Evolutionary conservation across 2,329 filamentous ascomycete species (phyloP).

Genomic region (Phialophora chinensis): DNA sequence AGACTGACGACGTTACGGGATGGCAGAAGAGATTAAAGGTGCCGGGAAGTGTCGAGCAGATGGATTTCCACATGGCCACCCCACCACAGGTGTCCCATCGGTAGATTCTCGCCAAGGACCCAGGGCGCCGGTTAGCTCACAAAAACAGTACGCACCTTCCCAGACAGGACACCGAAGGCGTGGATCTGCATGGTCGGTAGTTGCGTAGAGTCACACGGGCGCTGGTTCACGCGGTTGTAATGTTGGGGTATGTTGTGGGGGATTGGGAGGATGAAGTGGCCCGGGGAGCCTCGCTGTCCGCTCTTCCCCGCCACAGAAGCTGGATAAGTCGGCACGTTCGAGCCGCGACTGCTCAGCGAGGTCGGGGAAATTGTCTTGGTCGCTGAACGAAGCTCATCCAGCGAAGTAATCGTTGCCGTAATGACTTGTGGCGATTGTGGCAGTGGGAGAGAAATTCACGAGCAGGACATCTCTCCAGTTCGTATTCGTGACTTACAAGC

Average conservation of each 20-base stretch:
- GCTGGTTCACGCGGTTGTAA: neutral
- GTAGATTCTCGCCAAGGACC: neutral
- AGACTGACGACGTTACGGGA: neutral
- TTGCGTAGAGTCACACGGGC: slow-evolving; percentile 1
- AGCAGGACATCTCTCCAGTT: neutral
- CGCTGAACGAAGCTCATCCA: neutral
- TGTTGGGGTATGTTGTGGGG: slow-evolving; percentile 4
- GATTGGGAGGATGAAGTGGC: slow-evolving; percentile 1
- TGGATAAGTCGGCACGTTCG: neutral
- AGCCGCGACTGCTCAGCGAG: neutral
- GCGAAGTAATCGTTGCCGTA: neutral
- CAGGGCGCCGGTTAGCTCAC: neutral
- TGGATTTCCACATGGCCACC: neutral
- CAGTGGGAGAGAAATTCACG: neutral
- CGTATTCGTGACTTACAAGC: slow-evolving; percentile 1
- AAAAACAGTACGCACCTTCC: neutral
- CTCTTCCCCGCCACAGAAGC: neutral
- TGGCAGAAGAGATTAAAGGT: neutral
- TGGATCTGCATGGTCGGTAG: slow-evolving; percentile 12
- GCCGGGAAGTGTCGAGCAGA: neutral
- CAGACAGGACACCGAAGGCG: neutral
- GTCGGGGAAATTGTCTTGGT: neutral
- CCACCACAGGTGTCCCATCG: neutral
- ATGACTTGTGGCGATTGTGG: neutral
- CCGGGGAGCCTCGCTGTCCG: neutral